Evolutionary conservation across 2,329 filamentous ascomycete species (phyloP).

Genomic region (Aspergillus felis): DNA sequence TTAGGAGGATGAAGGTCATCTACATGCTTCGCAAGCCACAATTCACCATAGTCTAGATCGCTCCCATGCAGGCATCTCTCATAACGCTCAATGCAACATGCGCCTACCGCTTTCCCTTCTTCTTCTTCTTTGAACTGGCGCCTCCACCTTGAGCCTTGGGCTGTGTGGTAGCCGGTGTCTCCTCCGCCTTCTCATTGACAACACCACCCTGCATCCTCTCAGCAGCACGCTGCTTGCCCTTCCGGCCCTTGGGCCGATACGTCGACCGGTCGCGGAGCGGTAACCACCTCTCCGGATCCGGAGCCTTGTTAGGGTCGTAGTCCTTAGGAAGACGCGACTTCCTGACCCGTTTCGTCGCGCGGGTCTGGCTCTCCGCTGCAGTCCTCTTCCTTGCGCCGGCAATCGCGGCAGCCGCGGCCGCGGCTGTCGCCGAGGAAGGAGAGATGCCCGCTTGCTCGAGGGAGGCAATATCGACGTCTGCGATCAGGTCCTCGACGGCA

Average conservation of each 20-base stretch:
- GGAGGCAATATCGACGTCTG: conserved; percentile 40
- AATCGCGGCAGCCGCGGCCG: conserved; percentile 28
- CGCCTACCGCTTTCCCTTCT: conserved; percentile 47
- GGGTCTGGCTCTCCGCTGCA: conserved; percentile 28
- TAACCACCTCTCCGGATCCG: conserved; percentile 90
- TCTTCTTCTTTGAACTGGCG: conserved; percentile 47
- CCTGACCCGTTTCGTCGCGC: conserved; percentile 40
- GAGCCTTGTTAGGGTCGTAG: conserved; percentile 67
- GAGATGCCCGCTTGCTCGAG: conserved; percentile 45
- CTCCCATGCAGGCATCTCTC: conserved; percentile 11
- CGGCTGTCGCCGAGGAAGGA: conserved; percentile 28
- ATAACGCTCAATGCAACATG: conserved; percentile 1
- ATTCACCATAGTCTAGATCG: not conserved
- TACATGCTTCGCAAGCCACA: conserved; percentile 7
- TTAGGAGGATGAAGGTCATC: not conserved
- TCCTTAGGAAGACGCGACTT: conserved; percentile 48
- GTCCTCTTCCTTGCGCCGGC: conserved; percentile 40
- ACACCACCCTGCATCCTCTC: conserved; percentile 82
- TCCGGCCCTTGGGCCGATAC: conserved; percentile 87
- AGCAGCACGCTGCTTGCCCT: conserved; percentile 77
- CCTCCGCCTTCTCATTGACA: conserved; percentile 67
- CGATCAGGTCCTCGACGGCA: conserved; percentile 38
- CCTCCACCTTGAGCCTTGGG: conserved; percentile 31
- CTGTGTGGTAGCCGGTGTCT: conserved; percentile 36
- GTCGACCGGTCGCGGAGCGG: conserved; percentile 83